These are phyloP conservation scores for Sisymbrium altissimum DNA, from an alignment of 345 rosid genomes.

Conservation along the genomic window DNA sequence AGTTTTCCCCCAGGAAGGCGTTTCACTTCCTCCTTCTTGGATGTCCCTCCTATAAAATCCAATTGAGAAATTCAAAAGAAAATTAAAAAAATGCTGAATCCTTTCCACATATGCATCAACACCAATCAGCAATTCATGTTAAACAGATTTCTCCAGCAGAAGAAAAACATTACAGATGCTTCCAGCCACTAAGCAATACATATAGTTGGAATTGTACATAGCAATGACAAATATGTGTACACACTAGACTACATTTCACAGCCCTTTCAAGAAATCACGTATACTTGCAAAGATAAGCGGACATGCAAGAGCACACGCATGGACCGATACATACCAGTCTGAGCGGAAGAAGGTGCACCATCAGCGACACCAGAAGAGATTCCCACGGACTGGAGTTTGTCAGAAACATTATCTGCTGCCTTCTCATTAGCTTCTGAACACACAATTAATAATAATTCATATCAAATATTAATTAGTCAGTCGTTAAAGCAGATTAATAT, in stretches of 20 bases:
- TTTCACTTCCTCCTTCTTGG: conserved; percentile 76
- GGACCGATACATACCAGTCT: conserved; percentile 22
- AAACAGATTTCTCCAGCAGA: background rate
- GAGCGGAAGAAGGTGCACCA: conserved; percentile 48
- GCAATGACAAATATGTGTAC: background rate
- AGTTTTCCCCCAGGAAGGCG: conserved; percentile 93
- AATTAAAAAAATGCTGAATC: background rate
- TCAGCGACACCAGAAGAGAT: conserved; percentile 55
- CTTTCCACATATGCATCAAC: background rate
- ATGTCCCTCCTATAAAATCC: conserved; percentile 40
- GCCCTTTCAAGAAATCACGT: background rate
- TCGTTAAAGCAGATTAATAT: background rate
- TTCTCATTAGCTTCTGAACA: conserved; percentile 57
- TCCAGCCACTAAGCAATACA: background rate
- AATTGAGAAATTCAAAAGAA: background rate
- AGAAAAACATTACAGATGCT: background rate
- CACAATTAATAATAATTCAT: background rate
- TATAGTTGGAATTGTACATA: background rate
- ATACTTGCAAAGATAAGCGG: background rate
- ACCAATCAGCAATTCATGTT: background rate
- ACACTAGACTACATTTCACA: background rate
- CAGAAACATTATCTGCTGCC: conserved; percentile 62
- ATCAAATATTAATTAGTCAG: background rate
- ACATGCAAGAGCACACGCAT: background rate
- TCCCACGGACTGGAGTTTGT: conserved; percentile 63